Conservation (phyloP, 2,329 filamentous ascomycete genomes). For the Verticillium albo-atrum region DNA sequence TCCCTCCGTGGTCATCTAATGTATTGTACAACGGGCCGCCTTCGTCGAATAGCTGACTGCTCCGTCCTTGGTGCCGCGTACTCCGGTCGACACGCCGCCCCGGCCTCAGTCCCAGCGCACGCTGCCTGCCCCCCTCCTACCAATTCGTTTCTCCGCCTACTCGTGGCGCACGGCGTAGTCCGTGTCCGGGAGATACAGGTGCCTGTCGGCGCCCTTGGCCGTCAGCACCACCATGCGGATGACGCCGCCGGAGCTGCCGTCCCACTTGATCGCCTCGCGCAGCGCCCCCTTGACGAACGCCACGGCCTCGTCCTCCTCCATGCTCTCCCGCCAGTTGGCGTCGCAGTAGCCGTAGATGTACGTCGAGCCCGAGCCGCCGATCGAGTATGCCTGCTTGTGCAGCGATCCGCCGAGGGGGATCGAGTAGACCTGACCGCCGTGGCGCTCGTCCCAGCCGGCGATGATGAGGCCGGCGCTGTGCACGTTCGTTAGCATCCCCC, state of each 20-base stretch:
- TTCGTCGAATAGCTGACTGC: background rate
- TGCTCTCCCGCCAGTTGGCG: conserved; percentile 89
- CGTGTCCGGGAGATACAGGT: conserved; percentile 92
- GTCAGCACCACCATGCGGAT: conserved; percentile 98
- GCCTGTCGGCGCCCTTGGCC: conserved; percentile 80
- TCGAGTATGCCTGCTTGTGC: conserved; percentile 95
- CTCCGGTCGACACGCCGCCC: too few relatives aligned
- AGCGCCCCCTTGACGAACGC: conserved; percentile 89
- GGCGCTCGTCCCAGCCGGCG: conserved; percentile 92
- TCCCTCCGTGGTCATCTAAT: background rate
- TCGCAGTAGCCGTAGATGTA: conserved; percentile 99
- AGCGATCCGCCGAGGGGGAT: conserved; percentile 94
- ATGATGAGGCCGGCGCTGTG: conserved; percentile 91
- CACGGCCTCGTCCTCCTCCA: conserved; percentile 89
- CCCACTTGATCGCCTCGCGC: conserved; percentile 97
- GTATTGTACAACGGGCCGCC: background rate
- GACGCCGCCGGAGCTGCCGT: conserved; percentile 95
- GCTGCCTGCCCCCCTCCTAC: too few relatives aligned
- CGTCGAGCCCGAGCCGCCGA: conserved; percentile 93
- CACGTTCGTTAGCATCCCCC: background rate
- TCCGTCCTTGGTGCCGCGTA: background rate
- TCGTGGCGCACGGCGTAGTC: conserved; percentile 73
- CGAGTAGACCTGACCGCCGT: conserved; percentile 95
- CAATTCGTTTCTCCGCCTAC: too few relatives aligned
- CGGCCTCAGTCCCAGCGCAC: background rate